Base-by-base conservation (phyloP, 208 protist species). In the Vickermania ingenoplastis region DNA sequence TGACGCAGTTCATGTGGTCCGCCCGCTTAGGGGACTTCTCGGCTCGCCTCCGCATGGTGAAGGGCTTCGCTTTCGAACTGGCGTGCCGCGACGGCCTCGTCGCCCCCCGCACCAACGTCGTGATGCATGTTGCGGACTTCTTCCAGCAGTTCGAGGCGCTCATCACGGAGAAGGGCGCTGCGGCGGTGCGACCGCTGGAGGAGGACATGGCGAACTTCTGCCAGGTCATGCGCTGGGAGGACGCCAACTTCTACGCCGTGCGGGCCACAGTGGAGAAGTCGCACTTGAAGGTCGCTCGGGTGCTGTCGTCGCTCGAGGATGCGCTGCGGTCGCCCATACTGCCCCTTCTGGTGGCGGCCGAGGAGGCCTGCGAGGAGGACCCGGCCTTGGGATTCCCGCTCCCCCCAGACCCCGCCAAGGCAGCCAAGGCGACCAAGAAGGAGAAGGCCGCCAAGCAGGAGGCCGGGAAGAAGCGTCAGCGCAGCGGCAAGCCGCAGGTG, bases 171-270 rank as follows among this genome's bases (percentile, higher is more conserved):
- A 61, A 81, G 57, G 58, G 78, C 36, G 27, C 53, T 36, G 58
- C 67, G 41, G 80, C 75, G 11, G 63, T 91, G 27, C 31, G 49
- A 53, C 83, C 85, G 7, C 72, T 96, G 22, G 86, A 93, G 75
- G 79, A 92, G 49, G 88, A 96, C 65, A 89, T 96, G 53, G 67
- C 73, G 23, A 77, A 92, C 36, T 95, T 92, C 65, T 75, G 77
- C 14, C 82, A 83, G 57, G 91, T 96, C 58, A 92, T 92, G 86
- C 86, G 86, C 7, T 96, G 91, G 88, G 87, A 96, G 65, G 88
- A 95, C 62, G 79, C 91, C 58, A 96, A 96, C 71, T 98, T 98
- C 78, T 97, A 97, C 74, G 85, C 89, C 21, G 80, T 99, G 3
- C 96, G 95, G 54, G 82, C 89, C 13, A 90, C 91, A 2, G 75